Evolutionary conservation across 2,329 filamentous ascomycete species (phyloP).

Genomic region (Diaporthe helianthi): DNA sequence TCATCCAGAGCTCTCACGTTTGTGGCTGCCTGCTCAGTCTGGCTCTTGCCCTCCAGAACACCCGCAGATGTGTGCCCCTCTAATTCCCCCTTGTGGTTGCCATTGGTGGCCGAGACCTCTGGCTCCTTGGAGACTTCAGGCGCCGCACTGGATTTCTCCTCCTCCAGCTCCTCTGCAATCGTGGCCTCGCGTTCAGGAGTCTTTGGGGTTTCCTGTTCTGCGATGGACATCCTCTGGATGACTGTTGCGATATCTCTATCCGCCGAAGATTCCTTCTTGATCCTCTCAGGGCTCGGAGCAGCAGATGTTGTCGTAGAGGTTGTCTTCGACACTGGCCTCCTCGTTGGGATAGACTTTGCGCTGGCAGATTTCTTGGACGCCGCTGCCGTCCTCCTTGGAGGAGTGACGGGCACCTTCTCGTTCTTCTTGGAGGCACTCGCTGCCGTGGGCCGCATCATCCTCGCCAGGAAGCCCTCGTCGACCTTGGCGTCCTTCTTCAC

Average conservation of each 20-base stretch:
- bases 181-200: slow-evolving; percentile 32
- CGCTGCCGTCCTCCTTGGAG: slow-evolving; percentile 51
- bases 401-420: slow-evolving; percentile 64
- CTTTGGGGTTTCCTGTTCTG: slow-evolving; percentile 29
- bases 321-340: slow-evolving; percentile 37
- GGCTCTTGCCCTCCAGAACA: neutral
- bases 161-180: slow-evolving; percentile 13
- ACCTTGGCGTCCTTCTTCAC: slow-evolving; percentile 61
- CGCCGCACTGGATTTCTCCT: slow-evolving; percentile 2
- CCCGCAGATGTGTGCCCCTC: neutral
- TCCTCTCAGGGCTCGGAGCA: slow-evolving; percentile 29
- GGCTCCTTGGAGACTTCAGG: slow-evolving; percentile 18
- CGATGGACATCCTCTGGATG: slow-evolving; percentile 38
- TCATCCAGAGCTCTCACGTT: neutral
- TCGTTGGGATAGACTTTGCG: slow-evolving; percentile 37
- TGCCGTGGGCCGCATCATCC: slow-evolving; percentile 81
- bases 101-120: slow-evolving; percentile 20
- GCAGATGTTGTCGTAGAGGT: slow-evolving; percentile 27
- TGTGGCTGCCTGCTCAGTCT: neutral
- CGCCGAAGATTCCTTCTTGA: slow-evolving; percentile 33
- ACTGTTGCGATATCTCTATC: slow-evolving; percentile 37
- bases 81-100: slow-evolving; percentile 14
- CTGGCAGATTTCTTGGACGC: slow-evolving; percentile 34
- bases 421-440: slow-evolving; percentile 60
- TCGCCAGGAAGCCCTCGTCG: slow-evolving; percentile 76